Evolutionary conservation across 305 asterid species (phyloP).

Genomic region (Withania somnifera): DNA sequence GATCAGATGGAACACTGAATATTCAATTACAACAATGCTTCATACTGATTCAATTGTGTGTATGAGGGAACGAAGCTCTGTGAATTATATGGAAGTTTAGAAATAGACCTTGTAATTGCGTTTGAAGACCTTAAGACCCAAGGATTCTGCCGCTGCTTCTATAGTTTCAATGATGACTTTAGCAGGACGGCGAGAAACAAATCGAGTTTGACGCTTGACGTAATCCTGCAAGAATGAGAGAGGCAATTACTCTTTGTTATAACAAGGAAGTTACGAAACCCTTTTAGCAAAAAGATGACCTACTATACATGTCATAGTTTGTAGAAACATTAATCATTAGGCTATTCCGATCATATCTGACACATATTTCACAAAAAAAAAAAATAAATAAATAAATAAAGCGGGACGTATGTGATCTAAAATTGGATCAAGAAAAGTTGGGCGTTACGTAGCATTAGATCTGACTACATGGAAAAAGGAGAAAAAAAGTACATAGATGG

Average conservation of each 20-base stretch:
- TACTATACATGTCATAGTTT: not conserved
- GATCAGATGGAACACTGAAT: not conserved
- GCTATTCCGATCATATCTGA: not conserved
- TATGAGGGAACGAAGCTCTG: not conserved
- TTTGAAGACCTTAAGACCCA: conserved; percentile 77
- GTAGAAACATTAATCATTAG: not conserved
- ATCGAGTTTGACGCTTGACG: conserved; percentile 87
- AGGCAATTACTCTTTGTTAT: not conserved
- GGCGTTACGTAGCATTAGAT: not conserved
- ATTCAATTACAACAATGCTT: not conserved
- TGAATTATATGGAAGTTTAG: not conserved
- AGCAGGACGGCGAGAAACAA: conserved; percentile 87
- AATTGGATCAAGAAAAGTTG: not conserved
- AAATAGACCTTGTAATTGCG: conserved; percentile 65
- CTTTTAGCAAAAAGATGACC: not conserved
- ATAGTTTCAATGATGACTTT: conserved; percentile 49
- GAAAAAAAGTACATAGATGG: not conserved
- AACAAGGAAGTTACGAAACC: not conserved
- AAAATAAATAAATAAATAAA: too few relatives aligned
- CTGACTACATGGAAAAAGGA: not conserved
- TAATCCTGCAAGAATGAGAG: conserved; percentile 44
- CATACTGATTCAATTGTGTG: not conserved
- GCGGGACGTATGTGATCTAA: not conserved
- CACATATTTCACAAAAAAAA: not conserved
- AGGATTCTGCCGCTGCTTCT: conserved; percentile 66